Conservation (phyloP, 2,329 filamentous ascomycete species). For the Colletotrichum godetiae region DNA sequence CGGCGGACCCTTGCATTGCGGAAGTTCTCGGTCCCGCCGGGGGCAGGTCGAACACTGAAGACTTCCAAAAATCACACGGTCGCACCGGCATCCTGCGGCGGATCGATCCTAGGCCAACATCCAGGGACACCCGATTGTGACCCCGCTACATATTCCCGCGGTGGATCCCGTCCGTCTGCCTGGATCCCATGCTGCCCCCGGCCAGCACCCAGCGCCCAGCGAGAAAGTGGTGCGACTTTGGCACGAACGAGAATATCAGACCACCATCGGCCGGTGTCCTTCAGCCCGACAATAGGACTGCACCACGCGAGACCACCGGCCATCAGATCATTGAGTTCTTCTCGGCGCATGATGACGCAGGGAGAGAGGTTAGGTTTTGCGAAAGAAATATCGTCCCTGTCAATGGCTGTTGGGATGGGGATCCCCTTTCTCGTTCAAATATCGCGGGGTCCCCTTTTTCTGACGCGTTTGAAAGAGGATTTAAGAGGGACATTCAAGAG, state of each 20-base stretch:
- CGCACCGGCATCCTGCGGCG: not conserved
- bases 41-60: too few species aligned
- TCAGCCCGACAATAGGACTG: not conserved
- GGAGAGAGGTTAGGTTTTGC: not conserved
- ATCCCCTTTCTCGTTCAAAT: constrained; percentile 19
- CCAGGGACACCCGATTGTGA: not conserved
- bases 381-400: too few species aligned
- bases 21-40: not conserved
- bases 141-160: not conserved
- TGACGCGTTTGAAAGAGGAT: not conserved
- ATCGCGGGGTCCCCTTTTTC: constrained; percentile 6
- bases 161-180: not conserved
- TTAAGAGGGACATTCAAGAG: not conserved
- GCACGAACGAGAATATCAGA: constrained; percentile 22
- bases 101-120: not conserved
- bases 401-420: too few species aligned
- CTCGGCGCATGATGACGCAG: constrained; percentile 35
- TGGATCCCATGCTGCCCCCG: not conserved
- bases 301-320: not conserved
- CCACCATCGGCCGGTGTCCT: constrained; percentile 27
- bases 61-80: not conserved
- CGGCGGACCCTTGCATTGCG: not conserved
- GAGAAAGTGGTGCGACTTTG: constrained; percentile 21
- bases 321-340: not conserved
- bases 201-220: not conserved